These are phyloP conservation scores for Pythium dissotocum DNA, from an alignment of 352 stramenopile species.

Conservation along the genomic window DNA sequence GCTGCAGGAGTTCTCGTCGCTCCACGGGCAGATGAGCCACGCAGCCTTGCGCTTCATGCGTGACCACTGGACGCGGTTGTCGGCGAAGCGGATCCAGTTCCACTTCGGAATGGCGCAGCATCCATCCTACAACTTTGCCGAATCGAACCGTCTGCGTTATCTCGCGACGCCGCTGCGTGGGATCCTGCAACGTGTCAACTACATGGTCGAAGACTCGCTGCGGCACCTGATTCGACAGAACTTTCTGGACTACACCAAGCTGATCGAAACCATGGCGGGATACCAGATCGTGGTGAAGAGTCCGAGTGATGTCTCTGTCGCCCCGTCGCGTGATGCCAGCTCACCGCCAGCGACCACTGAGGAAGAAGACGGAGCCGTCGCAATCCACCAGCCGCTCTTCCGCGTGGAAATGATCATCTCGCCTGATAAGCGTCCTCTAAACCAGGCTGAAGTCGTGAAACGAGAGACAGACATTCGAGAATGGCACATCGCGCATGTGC, in stretches of 20 bases:
- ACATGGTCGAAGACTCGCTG: slow-evolving; percentile 80
- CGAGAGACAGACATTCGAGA: slow-evolving; percentile 59
- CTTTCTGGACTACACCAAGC: slow-evolving; percentile 62
- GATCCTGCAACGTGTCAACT: slow-evolving; percentile 80
- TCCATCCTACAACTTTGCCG: slow-evolving; percentile 56
- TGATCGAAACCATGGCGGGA: slow-evolving; percentile 70
- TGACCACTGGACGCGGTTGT: slow-evolving; percentile 72
- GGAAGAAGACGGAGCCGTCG: not conserved
- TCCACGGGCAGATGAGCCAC: slow-evolving; percentile 73
- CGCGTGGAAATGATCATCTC: slow-evolving; percentile 76
- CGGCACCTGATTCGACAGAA: slow-evolving; percentile 63
- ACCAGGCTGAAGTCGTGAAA: slow-evolving; percentile 52
- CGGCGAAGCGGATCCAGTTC: slow-evolving; percentile 71
- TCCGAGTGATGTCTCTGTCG: slow-evolving; percentile 47
- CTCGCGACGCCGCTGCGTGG: slow-evolving; percentile 48
- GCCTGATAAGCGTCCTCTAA: slow-evolving; percentile 48
- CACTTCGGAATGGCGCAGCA: slow-evolving; percentile 60
- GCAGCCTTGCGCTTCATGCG: slow-evolving; percentile 73
- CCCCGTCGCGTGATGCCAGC: not conserved
- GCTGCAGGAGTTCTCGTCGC: slow-evolving; percentile 64
- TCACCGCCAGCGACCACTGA: not conserved
- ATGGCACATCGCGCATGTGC: slow-evolving; percentile 55
- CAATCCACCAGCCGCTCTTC: slow-evolving; percentile 66
- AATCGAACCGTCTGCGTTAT: slow-evolving; percentile 73
- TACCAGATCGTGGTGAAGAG: slow-evolving; percentile 57